Percentiles rank a stretch among this genome's conserved stretches.
phyloP scores from a whole-genome alignment of 495 filamentous ascomycete species.

The Elaphomyces granulatus region DNA sequence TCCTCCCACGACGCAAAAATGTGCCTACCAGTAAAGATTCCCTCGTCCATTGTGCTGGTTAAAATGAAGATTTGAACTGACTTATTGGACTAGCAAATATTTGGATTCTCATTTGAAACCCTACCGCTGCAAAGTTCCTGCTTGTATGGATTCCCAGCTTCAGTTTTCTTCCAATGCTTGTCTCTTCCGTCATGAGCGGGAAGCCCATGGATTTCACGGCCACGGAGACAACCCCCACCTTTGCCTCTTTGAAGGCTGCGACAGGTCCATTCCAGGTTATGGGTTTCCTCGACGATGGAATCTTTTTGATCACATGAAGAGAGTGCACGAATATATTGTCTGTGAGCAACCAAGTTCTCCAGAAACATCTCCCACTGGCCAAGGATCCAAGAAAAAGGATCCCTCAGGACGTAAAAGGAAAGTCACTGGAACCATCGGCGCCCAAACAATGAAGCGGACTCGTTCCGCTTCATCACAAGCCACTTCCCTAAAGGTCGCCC shows the following conservation, averaged over 20 bases:
- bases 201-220: constrained; percentile 88
- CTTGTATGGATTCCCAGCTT: constrained; percentile 55
- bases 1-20: constrained; percentile 82
- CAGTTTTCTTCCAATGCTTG: constrained; percentile 86
- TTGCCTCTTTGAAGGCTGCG: constrained; percentile 72
- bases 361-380: constrained; percentile 23
- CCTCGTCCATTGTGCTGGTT: constrained; percentile 2
- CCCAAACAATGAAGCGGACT: constrained; percentile 33
- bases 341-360: constrained; percentile 33
- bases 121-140: constrained; percentile 72
- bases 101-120: constrained; percentile 90
- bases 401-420: constrained; percentile 26
- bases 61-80: constrained; percentile 1
- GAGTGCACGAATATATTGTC: constrained; percentile 68
- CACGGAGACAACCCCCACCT: constrained; percentile 82
- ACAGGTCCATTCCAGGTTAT: constrained; percentile 60
- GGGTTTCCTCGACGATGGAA: constrained; percentile 93
- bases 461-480: constrained; percentile 30
- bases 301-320: constrained; percentile 84
- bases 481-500: constrained; percentile 21
- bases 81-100: constrained; percentile 60
- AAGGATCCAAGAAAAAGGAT: constrained; percentile 29
- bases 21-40: constrained; percentile 79
- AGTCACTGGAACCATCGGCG: constrained; percentile 22
- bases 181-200: constrained; percentile 85